Evolutionary conservation across 106 monocot genomes (phyloP).

Genomic region (Dendrobium officinale): DNA sequence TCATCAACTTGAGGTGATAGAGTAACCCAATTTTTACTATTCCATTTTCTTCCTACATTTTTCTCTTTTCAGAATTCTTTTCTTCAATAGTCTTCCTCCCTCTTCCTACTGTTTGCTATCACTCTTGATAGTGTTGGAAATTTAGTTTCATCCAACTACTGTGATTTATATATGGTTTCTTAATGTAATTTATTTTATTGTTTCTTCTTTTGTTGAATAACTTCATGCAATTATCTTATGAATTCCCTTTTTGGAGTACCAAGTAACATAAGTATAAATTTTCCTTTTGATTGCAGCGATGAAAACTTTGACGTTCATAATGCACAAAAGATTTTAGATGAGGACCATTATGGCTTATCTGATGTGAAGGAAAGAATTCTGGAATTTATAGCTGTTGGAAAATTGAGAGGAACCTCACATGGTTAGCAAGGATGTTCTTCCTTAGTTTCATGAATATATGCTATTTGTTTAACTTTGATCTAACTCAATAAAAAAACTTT

Average conservation of each 20-base stretch:
- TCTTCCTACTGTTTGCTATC: not conserved
- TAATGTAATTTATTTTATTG: no score
- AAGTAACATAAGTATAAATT: not conserved
- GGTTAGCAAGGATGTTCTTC: slow-evolving; percentile 32
- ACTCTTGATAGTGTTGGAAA: no score
- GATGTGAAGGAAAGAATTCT: slow-evolving; percentile 98
- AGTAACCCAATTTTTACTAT: not conserved
- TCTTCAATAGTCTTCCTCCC: not conserved
- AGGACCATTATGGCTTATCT: slow-evolving; percentile 95
- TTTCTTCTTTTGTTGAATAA: no score
- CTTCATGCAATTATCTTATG: slow-evolving; percentile 1
- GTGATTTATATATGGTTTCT: no score
- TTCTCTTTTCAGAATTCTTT: not conserved
- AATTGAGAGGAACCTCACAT: slow-evolving; percentile 89
- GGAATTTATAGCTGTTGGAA: slow-evolving; percentile 98
- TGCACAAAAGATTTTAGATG: slow-evolving; percentile 88
- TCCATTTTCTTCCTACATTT: not conserved
- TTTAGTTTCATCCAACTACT: no score
- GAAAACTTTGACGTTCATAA: slow-evolving; percentile 90
- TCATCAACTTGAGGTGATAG: not conserved
- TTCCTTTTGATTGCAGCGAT: slow-evolving; percentile 39
- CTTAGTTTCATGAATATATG: not conserved
- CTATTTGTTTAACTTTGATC: not conserved
- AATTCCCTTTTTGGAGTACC: not conserved
- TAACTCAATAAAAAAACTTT: not conserved